Conservation (phyloP, 805 yeast genomes). For the Suhomyces sp. region DNA sequence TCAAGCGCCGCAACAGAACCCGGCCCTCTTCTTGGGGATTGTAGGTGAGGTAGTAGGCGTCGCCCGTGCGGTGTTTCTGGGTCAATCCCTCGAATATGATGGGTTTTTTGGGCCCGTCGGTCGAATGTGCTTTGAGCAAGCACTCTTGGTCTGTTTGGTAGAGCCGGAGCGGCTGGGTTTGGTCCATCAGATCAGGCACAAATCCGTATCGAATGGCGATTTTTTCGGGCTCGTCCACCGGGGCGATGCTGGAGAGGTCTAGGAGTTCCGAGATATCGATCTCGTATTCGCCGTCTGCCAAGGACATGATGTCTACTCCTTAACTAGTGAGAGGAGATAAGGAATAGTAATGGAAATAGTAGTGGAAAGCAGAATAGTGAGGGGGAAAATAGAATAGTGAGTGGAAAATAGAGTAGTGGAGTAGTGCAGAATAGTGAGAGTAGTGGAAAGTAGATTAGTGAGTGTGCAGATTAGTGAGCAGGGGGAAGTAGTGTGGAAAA, state of each 20-base stretch:
- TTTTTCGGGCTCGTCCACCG: conserved; percentile 11
- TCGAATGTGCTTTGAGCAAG: conserved; percentile 29
- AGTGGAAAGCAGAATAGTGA: too few species aligned
- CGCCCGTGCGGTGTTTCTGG: conserved; percentile 24
- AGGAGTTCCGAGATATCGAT: conserved; percentile 32
- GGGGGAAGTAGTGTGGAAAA: too few species aligned
- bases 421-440: too few species aligned
- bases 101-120: conserved; percentile 18
- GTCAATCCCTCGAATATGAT: conserved; percentile 39
- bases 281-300: conserved; percentile 44
- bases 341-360: not conserved
- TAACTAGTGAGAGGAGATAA: too few species aligned
- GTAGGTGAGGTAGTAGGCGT: conserved; percentile 29
- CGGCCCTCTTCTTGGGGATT: conserved; percentile 11
- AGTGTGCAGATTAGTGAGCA: too few species aligned
- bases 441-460: too few species aligned
- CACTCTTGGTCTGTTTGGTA: conserved; percentile 35
- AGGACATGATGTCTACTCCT: conserved; percentile 16
- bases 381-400: too few species aligned
- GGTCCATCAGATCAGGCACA: conserved; percentile 41
- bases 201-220: conserved; percentile 39
- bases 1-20: conserved; percentile 25
- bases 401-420: too few species aligned
- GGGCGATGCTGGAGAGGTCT: conserved; percentile 6
- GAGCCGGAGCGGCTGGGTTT: conserved; percentile 27